Percentiles rank a stretch among this genome's conserved stretches.
phyloP scores from a whole-genome alignment of 129 eudicot species.

The Solidago caesia region DNA sequence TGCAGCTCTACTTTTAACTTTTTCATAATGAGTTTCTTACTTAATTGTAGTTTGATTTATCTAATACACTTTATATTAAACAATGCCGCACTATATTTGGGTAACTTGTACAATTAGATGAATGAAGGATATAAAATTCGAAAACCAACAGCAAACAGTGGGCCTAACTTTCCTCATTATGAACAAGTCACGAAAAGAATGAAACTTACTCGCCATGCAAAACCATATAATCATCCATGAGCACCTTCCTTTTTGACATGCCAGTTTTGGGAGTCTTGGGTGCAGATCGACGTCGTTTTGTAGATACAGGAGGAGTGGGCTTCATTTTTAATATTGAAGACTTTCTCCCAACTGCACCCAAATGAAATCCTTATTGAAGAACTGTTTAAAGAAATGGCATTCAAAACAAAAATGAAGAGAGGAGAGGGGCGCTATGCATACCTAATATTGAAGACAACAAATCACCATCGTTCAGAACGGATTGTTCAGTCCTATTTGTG shows the following conservation, averaged over 20 bases:
- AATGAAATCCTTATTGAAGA: conserved; percentile 19
- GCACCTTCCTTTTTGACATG: conserved; percentile 73
- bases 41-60: too few relatives aligned
- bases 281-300: conserved; percentile 59
- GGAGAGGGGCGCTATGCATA: conserved; percentile 23
- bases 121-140: background rate
- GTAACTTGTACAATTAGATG: too few relatives aligned
- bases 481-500: conserved; percentile 44
- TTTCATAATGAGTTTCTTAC: too few relatives aligned
- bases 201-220: conserved; percentile 97
- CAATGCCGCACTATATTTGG: too few relatives aligned
- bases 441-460: conserved; percentile 93
- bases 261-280: conserved; percentile 49
- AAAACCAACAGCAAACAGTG: background rate
- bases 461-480: conserved; percentile 74
- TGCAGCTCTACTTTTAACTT: too few relatives aligned
- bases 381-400: background rate
- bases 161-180: conserved; percentile 6
- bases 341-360: conserved; percentile 62
- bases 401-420: background rate
- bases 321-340: conserved; percentile 63
- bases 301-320: conserved; percentile 53
- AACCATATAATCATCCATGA: conserved; percentile 86
- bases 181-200: background rate
- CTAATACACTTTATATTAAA: too few relatives aligned